Conservation (phyloP, 768 basidiomycete species). For the Boletales sp. region DNA sequence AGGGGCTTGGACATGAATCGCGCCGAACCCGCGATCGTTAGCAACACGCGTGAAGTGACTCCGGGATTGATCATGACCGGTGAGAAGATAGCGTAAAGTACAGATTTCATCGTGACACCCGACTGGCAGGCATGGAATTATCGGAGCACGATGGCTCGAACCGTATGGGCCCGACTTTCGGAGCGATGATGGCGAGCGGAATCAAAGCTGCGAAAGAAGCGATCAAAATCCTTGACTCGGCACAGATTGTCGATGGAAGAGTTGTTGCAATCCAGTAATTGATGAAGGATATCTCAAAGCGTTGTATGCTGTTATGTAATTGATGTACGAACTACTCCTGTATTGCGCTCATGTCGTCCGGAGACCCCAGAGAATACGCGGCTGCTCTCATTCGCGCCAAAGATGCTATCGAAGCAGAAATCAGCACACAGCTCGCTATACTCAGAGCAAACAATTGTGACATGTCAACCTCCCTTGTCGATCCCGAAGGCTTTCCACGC, state of each 20-base stretch:
- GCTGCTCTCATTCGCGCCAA: constrained; percentile 64
- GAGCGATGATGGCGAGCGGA: constrained; percentile 76
- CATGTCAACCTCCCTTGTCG: constrained; percentile 74
- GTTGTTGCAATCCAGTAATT: constrained; percentile 36
- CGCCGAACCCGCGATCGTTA: constrained; percentile 79
- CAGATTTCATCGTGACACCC: neutral
- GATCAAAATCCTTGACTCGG: constrained; percentile 46
- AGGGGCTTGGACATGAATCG: constrained; percentile 76
- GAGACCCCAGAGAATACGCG: constrained; percentile 53
- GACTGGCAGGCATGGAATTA: constrained; percentile 68
- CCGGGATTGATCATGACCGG: constrained; percentile 75
- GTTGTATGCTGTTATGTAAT: constrained; percentile 8
- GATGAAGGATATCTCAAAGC: no score
- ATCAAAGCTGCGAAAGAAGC: constrained; percentile 70
- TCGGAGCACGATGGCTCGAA: constrained; percentile 78
- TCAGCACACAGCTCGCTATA: constrained; percentile 58
- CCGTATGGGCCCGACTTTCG: constrained; percentile 77
- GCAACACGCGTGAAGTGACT: constrained; percentile 69
- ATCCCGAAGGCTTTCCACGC: constrained; percentile 85
- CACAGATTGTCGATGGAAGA: constrained; percentile 51
- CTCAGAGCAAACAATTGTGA: constrained; percentile 61
- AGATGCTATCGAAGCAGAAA: constrained; percentile 67
- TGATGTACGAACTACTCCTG: neutral
- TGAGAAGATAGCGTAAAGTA: constrained; percentile 26
- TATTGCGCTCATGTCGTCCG: constrained; percentile 39